These are phyloP conservation scores for Phytophthora sojae DNA, from an alignment of 352 stramenopile species.

Conservation along the genomic window DNA sequence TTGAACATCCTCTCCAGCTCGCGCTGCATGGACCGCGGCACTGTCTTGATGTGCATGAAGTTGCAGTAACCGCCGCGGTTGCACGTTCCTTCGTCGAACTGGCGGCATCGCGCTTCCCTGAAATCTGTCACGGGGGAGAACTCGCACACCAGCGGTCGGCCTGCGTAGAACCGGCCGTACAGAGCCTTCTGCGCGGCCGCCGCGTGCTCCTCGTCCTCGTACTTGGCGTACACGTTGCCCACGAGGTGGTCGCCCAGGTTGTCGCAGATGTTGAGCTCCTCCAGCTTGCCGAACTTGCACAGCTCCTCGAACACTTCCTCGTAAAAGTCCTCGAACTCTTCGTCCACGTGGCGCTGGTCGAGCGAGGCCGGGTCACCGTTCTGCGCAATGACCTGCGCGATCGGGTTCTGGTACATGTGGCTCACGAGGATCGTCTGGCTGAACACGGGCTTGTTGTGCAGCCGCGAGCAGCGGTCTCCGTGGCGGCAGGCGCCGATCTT, in stretches of 20 bases:
- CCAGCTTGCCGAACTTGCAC: conserved; percentile 98
- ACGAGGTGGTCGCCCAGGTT: conserved; percentile 99
- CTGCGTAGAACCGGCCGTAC: conserved; percentile 98
- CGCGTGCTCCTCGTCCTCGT: conserved; percentile 98
- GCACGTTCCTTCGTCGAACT: conserved; percentile 99
- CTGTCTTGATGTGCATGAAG: conserved; percentile 99
- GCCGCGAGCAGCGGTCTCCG: conserved; percentile 97
- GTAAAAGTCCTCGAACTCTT: conserved; percentile 98
- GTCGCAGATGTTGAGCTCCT: conserved; percentile 99
- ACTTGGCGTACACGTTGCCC: conserved; percentile 99
- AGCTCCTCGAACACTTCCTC: conserved; percentile 99
- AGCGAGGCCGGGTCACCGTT: conserved; percentile 86
- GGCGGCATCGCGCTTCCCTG: conserved; percentile 96
- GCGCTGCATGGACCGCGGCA: conserved; percentile 82
- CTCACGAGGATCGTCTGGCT: conserved; percentile 98
- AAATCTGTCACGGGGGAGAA: conserved; percentile 99
- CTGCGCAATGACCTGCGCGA: conserved; percentile 89
- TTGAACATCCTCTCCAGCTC: conserved; percentile 91
- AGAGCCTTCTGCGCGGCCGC: conserved; percentile 96
- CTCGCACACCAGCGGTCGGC: conserved; percentile 95
- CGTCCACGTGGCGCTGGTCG: conserved; percentile 92
- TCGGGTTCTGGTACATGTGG: conserved; percentile 98
- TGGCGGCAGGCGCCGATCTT: conserved; percentile 99
- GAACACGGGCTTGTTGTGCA: conserved; percentile 99
- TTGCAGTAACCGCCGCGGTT: conserved; percentile 99